A percentile compares a stretch with the other conserved stretches of the same genome.
Conservation (phyloP, 495 filamentous ascomycete species). For the Daldinia vernicosa region DNA sequence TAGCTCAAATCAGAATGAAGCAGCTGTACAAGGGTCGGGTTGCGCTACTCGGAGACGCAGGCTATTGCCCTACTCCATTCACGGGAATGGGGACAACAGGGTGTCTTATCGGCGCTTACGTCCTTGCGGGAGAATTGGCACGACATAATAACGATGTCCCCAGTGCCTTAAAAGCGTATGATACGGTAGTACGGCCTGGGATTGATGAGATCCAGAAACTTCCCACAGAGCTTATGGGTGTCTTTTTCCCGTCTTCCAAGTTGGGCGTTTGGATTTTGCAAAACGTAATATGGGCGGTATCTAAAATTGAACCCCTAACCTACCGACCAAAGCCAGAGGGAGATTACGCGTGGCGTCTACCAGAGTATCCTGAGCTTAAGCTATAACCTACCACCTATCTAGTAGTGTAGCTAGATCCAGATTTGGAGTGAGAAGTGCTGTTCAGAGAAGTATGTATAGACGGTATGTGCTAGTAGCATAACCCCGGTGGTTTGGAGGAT, state of each 20-base stretch:
- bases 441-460: no score
- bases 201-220: conserved; percentile 50
- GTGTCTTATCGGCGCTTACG: conserved; percentile 58
- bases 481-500: no score
- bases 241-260: conserved; percentile 40
- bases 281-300: conserved; percentile 44
- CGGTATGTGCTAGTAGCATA: no score
- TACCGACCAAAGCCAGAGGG: conserved; percentile 41
- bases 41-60: conserved; percentile 62
- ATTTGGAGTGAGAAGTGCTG: neutral
- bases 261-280: conserved; percentile 46
- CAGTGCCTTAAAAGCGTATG: conserved; percentile 52
- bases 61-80: conserved; percentile 55
- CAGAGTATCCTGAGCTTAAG: conserved; percentile 52
- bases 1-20: conserved; percentile 53
- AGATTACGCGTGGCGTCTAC: conserved; percentile 50
- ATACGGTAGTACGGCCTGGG: conserved; percentile 49
- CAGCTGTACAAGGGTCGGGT: conserved; percentile 51
- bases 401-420: neutral
- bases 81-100: conserved; percentile 59
- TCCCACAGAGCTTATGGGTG: conserved; percentile 14
- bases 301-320: conserved; percentile 42
- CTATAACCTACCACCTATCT: neutral
- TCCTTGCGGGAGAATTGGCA: conserved; percentile 62
- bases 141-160: conserved; percentile 34